Evolutionary conservation across 768 basidiomycete species (phyloP).

Genomic region (Lactifluus echinatus): DNA sequence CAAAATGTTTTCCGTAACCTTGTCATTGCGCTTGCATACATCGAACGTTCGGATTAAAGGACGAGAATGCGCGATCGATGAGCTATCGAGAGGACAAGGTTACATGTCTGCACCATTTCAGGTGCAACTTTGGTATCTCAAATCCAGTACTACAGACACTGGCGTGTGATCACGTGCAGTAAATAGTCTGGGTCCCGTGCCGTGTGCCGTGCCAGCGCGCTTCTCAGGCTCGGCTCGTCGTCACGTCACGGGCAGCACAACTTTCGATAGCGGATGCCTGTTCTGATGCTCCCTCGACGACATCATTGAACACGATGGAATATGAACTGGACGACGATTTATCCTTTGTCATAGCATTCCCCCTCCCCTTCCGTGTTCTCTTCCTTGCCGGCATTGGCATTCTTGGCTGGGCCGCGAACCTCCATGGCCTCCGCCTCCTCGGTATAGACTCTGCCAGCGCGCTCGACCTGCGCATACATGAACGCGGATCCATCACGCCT

Average conservation of each 20-base stretch:
- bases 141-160: too few relatives aligned
- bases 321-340: conserved; percentile 36
- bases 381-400: conserved; percentile 71
- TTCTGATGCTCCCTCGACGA: neutral
- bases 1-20: too few relatives aligned
- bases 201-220: too few relatives aligned
- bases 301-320: conserved; percentile 17
- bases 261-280: neutral
- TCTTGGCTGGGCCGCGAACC: conserved; percentile 86
- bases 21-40: too few relatives aligned
- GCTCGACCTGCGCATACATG: conserved; percentile 45
- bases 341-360: conserved; percentile 53
- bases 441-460: conserved; percentile 67
- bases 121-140: too few relatives aligned
- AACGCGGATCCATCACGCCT: conserved; percentile 10
- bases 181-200: too few relatives aligned
- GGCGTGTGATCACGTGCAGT: too few relatives aligned
- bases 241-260: neutral
- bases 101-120: too few relatives aligned
- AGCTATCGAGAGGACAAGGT: too few relatives aligned
- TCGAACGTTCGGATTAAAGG: too few relatives aligned
- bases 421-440: conserved; percentile 70
- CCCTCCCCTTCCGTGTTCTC: conserved; percentile 88
- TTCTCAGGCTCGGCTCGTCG: too few relatives aligned
- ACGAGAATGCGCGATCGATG: too few relatives aligned